Evolutionary conservation across 2,329 filamentous ascomycete genomes (phyloP).

Genomic region (Ophiostoma piceae): DNA sequence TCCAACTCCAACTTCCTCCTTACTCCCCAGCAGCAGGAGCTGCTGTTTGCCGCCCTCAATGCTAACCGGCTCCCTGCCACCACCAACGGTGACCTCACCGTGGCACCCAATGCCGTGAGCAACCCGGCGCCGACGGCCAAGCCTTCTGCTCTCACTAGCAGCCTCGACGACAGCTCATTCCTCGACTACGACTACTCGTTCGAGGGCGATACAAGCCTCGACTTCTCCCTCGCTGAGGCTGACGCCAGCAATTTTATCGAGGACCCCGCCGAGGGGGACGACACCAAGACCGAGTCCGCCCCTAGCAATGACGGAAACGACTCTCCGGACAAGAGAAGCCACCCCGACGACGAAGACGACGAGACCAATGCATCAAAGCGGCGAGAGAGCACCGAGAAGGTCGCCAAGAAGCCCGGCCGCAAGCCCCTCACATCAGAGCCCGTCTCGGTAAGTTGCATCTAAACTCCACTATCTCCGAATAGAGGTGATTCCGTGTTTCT

Average conservation of each 20-base stretch:
- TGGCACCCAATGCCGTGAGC: slow-evolving; percentile 48
- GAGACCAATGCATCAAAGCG: slow-evolving; percentile 56
- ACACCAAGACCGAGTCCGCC: slow-evolving; percentile 38
- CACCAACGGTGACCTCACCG: slow-evolving; percentile 37
- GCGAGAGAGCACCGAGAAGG: slow-evolving; percentile 76
- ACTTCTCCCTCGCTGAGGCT: slow-evolving; percentile 58
- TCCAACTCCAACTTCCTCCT: slow-evolving; percentile 58
- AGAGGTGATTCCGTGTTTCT: slow-evolving; percentile 21
- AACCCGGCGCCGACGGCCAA: slow-evolving; percentile 42
- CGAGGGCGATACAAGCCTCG: slow-evolving; percentile 67
- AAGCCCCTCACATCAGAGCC: slow-evolving; percentile 95
- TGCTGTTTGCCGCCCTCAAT: slow-evolving; percentile 70
- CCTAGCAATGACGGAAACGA: slow-evolving; percentile 57
- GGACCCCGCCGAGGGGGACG: slow-evolving; percentile 37
- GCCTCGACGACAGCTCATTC: slow-evolving; percentile 70
- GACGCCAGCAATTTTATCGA: slow-evolving; percentile 52
- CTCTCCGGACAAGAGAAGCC: slow-evolving; percentile 64
- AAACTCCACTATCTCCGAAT: slow-evolving; percentile 19
- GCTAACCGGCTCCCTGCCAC: slow-evolving; percentile 53
- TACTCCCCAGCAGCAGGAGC: slow-evolving; percentile 69
- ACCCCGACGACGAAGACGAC: slow-evolving; percentile 64
- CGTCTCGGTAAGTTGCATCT: slow-evolving; percentile 68
- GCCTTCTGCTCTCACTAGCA: slow-evolving; percentile 41
- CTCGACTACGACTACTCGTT: slow-evolving; percentile 77
- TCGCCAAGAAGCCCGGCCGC: slow-evolving; percentile 89